A percentile compares a stretch with the other conserved stretches of the same genome.
phyloP scores from a whole-genome alignment of 179 eudicot species.

The Spergularia azorica region DNA sequence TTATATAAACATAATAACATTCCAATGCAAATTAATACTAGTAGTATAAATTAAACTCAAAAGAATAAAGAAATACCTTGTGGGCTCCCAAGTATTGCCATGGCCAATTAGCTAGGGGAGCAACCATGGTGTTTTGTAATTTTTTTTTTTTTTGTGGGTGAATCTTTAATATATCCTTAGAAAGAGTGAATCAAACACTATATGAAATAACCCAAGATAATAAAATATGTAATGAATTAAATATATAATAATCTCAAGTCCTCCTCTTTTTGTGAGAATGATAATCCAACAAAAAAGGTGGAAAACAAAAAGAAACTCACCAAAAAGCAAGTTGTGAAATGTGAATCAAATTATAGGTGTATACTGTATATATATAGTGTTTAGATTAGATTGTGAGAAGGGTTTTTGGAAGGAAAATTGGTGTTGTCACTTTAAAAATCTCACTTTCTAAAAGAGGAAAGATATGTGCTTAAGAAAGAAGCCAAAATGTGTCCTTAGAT shows the following conservation, averaged over 20 bases:
- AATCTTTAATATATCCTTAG: not conserved
- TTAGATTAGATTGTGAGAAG: not conserved
- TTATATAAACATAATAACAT: not conserved
- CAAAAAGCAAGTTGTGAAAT: not conserved
- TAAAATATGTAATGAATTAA: not conserved
- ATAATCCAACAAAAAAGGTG: slow-evolving; percentile 21
- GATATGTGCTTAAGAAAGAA: slow-evolving; percentile 9
- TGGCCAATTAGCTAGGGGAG: slow-evolving; percentile 70
- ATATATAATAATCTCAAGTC: not conserved
- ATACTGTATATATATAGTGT: no score
- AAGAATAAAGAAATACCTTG: slow-evolving; percentile 46
- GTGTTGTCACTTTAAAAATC: not conserved
- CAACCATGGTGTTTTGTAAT: slow-evolving; percentile 24
- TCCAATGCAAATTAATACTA: not conserved
- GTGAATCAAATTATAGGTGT: not conserved
- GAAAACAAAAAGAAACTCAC: slow-evolving; percentile 11
- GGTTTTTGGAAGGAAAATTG: not conserved
- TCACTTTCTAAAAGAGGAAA: not conserved
- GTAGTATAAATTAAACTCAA: not conserved
- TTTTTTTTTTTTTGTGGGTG: not conserved
- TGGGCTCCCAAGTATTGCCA: slow-evolving; percentile 67
- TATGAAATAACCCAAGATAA: not conserved
- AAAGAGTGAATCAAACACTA: slow-evolving; percentile 1
- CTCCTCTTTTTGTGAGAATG: slow-evolving; percentile 15
- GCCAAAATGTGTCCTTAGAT: slow-evolving; percentile 7